A percentile compares a stretch with the other conserved stretches of the same genome.
These are phyloP conservation scores for Fusarium abutilonis DNA, from an alignment of 2,329 filamentous ascomycete species.

Conservation along the genomic window DNA sequence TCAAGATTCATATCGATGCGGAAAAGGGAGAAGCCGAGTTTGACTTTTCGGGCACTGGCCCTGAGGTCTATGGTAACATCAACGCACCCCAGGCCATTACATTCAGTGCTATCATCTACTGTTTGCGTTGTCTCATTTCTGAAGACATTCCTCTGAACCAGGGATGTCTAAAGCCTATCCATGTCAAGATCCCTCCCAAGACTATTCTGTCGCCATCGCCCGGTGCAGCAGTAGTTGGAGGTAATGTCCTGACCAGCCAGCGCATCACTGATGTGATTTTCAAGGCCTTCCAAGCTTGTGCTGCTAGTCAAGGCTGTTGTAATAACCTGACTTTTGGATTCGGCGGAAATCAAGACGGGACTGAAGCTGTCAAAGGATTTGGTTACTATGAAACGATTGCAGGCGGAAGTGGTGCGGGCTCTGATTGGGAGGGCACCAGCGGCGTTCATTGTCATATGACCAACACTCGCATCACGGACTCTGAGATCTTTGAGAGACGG, in stretches of 20 bases:
- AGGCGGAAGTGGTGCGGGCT: constrained; percentile 75
- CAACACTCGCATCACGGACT: constrained; percentile 77
- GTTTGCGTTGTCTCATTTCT: constrained; percentile 79
- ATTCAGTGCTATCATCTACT: constrained; percentile 89
- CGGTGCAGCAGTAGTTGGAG: constrained; percentile 82
- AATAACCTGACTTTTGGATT: constrained; percentile 89
- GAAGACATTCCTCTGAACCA: constrained; percentile 87
- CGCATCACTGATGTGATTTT: constrained; percentile 58
- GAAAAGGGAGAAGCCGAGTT: constrained; percentile 81
- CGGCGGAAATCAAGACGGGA: constrained; percentile 56
- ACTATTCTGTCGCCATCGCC: constrained; percentile 80
- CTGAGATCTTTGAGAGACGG: constrained; percentile 57
- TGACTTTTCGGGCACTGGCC: constrained; percentile 81
- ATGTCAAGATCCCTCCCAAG: constrained; percentile 76
- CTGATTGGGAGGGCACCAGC: constrained; percentile 57
- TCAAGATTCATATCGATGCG: constrained; percentile 78
- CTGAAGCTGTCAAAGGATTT: constrained; percentile 54
- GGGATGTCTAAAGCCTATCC: constrained; percentile 79
- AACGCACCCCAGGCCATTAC: constrained; percentile 86
- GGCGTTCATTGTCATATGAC: constrained; percentile 69
- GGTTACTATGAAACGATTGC: constrained; percentile 70
- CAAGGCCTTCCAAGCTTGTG: constrained; percentile 81
- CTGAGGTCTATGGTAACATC: constrained; percentile 82
- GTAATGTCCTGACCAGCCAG: constrained; percentile 71
- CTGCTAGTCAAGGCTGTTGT: constrained; percentile 81